phyloP scores from a whole-genome alignment of 2,329 filamentous ascomycete species.

The Trichoderma sp. region DNA sequence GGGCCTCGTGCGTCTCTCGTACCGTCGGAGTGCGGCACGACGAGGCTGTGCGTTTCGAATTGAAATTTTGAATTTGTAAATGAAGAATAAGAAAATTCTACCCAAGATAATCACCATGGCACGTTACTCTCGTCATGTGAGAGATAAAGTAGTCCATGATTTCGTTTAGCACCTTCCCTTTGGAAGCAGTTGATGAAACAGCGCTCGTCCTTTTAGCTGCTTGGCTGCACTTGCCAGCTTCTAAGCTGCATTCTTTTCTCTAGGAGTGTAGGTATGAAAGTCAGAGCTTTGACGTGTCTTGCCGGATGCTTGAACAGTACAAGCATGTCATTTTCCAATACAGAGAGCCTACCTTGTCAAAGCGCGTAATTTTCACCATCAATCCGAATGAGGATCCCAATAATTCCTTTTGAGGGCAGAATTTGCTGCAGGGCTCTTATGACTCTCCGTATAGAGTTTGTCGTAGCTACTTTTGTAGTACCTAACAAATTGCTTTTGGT shows the following conservation, averaged over 20 bases:
- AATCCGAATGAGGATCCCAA: not conserved
- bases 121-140: not conserved
- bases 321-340: not conserved
- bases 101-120: not conserved
- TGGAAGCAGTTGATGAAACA: not conserved
- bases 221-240: not conserved
- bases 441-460: too few species aligned
- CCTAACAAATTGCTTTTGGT: too few species aligned
- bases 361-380: not conserved
- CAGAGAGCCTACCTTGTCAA: not conserved
- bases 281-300: not conserved
- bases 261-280: not conserved
- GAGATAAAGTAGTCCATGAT: not conserved
- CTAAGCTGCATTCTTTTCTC: not conserved
- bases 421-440: not conserved
- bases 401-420: not conserved
- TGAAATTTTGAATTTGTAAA: not conserved
- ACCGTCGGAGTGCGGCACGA: not conserved
- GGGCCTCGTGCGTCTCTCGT: not conserved
- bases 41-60: slow-evolving; percentile 6
- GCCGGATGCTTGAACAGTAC: not conserved
- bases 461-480: too few species aligned
- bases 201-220: too few species aligned
- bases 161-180: not conserved
- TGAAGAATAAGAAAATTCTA: not conserved